Evolutionary conservation across 2,329 filamentous ascomycete genomes (phyloP), one percentile per base, ranked within the genome.

Genomic region (Blastomyces emzantsi): DNA sequence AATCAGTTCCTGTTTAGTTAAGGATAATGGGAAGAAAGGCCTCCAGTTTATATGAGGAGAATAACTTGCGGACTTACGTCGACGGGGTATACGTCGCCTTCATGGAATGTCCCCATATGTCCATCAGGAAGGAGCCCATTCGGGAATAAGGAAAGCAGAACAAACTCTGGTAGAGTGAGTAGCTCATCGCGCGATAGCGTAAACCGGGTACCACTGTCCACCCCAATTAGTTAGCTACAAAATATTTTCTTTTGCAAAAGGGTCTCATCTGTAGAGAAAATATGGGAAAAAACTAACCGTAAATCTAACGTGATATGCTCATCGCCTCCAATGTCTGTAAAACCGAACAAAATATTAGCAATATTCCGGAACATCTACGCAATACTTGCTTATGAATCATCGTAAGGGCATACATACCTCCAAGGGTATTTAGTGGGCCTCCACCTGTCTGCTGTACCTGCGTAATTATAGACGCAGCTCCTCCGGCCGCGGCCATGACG

Each of bases 81-180:
- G 73, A 99, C 93, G 76, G 94, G 92, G 71, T 97, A 95, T 66
- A 95, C 90, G 75, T 97, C 93, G 69, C 90, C 90, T 70, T 97
- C 94, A 67, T 92, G 86, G 75, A 93, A 96, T 61, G 90, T 89
- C 73, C 90, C 94, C 86, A 96, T 90, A 73, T 97, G 93, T 19
- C 93, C 92, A 76, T 99, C 94, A 5, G 94, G 94, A 66, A 99
- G 92, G 30, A 99, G 83, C n/a, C 94, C 94, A 74, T 99, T 99
- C 49, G 94, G 94, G 71, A 99, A 99, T 51, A 99, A 83, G n/a
- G 94, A 99, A 51, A 99, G 82, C 55, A 99, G 84, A 56, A 99
- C 94, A 72, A 99, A 99, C 80, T 99, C 94, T 62, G 94, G 94
- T 59, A 99, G 83, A 11, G 94, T 99, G 67, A 99, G 81, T 61